Evolutionary conservation across 495 filamentous ascomycete species (phyloP), one percentile per base, ranked within the genome.

Genomic region (Usnea hakonensis): DNA sequence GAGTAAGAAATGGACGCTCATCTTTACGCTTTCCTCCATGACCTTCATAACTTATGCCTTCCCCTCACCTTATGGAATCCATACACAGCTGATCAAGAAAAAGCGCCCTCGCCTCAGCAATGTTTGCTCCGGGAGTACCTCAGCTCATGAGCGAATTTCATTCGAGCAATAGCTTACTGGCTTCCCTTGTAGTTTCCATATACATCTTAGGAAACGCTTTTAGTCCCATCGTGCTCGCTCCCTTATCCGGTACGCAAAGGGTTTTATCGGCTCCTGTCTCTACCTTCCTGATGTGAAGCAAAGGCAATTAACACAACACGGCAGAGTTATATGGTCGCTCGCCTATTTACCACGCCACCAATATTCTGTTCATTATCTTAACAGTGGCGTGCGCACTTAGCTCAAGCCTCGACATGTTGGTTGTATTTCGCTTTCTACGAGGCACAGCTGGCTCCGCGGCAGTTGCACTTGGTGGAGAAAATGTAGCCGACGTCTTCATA

Each of bases 301-400:
- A n/a, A n/a, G n/a, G n/a, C n/a, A n/a, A n/a, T n/a, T n/a, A n/a
- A n/a, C n/a, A n/a, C n/a, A n/a, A n/a, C n/a, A n/a, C n/a, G n/a
- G n/a, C 73, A 48, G 85, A 88, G 64, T 68, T 84, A n/a, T 82
- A 82, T 67, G 86, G 86, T 13, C 75, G 86, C 13, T 61, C 72
- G 3, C 61, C 62, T 8, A 46, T 83, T 36, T 81, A 83, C 61
- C 64, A 79, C 55, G 60, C 69, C 13, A 74, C 72, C 67, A 82
- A 82, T 64, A 58, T 78, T 17, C 59, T 77, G 7, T 84, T 81
- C 69, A 67, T 78, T 17, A 32, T 77, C 53, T 79, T 78, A 59
- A 75, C 73, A 16, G 65, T 82, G 37, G 75, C 71, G 1, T 78
- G 78, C 43, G 81, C 75, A 6, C 58, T 79, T 0, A 71, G 71